Evolutionary conservation across 441 rosid genomes (phyloP), one percentile per base, ranked within the genome.

Genomic region (Jatropha podagrica): DNA sequence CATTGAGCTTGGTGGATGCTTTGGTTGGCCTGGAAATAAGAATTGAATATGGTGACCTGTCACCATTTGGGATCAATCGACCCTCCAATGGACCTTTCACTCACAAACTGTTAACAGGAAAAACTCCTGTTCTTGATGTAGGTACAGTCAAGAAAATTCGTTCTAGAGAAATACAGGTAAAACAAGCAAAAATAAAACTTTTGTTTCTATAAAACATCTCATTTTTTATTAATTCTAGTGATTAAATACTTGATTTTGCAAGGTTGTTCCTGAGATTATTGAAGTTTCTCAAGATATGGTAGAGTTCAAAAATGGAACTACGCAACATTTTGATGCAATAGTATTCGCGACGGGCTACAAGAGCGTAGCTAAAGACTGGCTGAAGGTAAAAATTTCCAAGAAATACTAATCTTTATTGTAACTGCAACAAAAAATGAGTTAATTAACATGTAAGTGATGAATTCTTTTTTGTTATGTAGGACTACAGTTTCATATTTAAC

Each of bases 321-420:
- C 59, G 0, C 88, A 85, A 77, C 82, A 77, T 18, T 92, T 87
- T 26, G 98, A 92, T 65, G 91, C 86, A 17, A 85, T 90, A n/a
- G 81, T 94, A 55, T 85, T 92, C 7, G 98, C 98, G 11, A 94
- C 98, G 1, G 98, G 98, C 4, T 94, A 86, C 74, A 92, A 75
- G 82, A 91, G 90, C 85, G 87, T 84, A 12, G 94, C 91, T 20
- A 86, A 87, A 68, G 80, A 81, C 56, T 94, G 97, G 96, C 80
- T 94, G 69, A 92, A 90, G 92, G 98, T 93, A 78, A 15, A 2
- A 20, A 5, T 48, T 26, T 32, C 4, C 26, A 55, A 23, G 1
- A 20, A 7, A 17, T 42, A 38, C 10, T 56, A n/a, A 4, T 75
- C 64, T 32, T 32, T 32, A 32, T 32, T 32, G 32, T 32, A 32